These are phyloP conservation scores for Venturia nashicola DNA, from an alignment of 2,329 filamentous ascomycete genomes.

Conservation along the genomic window DNA sequence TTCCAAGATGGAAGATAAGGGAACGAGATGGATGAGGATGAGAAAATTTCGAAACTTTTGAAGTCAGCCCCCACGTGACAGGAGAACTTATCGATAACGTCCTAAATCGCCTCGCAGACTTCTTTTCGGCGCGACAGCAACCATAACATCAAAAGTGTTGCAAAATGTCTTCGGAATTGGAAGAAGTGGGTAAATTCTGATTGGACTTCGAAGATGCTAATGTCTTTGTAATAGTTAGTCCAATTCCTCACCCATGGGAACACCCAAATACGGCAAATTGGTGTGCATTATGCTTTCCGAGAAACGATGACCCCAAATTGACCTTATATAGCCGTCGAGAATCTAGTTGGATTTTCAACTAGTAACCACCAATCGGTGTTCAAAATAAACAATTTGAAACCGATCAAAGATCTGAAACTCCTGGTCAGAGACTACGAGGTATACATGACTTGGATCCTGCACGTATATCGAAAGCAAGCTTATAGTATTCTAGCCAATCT, in stretches of 20 bases:
- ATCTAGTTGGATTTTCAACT: constrained; percentile 73
- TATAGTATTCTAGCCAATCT: constrained; percentile 53
- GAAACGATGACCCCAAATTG: constrained; percentile 2
- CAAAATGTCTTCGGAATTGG: constrained; percentile 3
- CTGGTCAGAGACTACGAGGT: constrained; percentile 74
- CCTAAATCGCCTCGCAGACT: neutral
- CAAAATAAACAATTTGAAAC: constrained; percentile 65
- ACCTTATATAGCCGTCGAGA: constrained; percentile 54
- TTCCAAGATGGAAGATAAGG: neutral
- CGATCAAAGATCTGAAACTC: constrained; percentile 78
- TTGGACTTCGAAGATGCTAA: neutral
- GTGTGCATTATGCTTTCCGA: constrained; percentile 28
- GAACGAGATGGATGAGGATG: neutral
- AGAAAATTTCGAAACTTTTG: neutral
- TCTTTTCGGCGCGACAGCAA: neutral
- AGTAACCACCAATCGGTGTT: constrained; percentile 62
- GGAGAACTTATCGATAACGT: neutral
- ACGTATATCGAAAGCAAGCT: neutral
- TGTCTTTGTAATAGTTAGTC: constrained; percentile 51
- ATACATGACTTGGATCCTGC: constrained; percentile 15
- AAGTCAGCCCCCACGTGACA: neutral
- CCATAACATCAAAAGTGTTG: neutral
- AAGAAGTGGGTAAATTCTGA: neutral
- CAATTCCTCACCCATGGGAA: constrained; percentile 90
- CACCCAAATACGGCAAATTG: constrained; percentile 74